Evolutionary conservation across 345 rosid genomes (phyloP).

Genomic region (Bruguiera gymnorhiza): DNA sequence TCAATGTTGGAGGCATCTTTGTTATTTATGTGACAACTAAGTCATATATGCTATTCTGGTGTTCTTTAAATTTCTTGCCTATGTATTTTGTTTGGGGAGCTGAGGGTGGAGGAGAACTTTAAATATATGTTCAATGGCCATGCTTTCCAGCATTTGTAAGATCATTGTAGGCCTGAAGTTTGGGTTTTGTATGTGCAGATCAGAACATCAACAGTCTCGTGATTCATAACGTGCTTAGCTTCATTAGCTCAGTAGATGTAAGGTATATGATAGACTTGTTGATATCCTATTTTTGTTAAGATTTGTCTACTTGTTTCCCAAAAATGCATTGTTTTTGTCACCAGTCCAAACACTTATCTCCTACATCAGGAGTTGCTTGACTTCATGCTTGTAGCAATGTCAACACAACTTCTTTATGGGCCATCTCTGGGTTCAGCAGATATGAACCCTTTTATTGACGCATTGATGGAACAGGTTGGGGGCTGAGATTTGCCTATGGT

Average conservation of each 20-base stretch:
- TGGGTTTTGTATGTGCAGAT: conserved; percentile 49
- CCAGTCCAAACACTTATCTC: conserved; percentile 64
- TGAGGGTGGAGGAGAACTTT: no score
- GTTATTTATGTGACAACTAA: no score
- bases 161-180: conserved; percentile 11
- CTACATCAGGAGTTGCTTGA: conserved; percentile 91
- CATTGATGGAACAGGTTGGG: conserved; percentile 81
- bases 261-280: conserved; percentile 44
- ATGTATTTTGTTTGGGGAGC: no score
- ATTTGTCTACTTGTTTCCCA: conserved; percentile 17
- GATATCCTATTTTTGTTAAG: neutral
- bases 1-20: no score
- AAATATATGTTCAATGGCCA: no score
- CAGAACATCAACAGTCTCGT: conserved; percentile 65
- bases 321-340: conserved; percentile 36
- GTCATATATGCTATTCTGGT: no score
- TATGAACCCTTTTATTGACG: conserved; percentile 80
- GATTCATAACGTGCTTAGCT: conserved; percentile 71
- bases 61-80: no score
- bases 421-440: conserved; percentile 71
- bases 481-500: neutral
- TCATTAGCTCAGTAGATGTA: conserved; percentile 68
- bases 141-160: no score
- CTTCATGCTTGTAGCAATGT: conserved; percentile 81
- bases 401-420: conserved; percentile 84